phyloP scores from a whole-genome alignment of 225 moss, liverwort and hornwort genomes.

The Lunularia cruciata region DNA sequence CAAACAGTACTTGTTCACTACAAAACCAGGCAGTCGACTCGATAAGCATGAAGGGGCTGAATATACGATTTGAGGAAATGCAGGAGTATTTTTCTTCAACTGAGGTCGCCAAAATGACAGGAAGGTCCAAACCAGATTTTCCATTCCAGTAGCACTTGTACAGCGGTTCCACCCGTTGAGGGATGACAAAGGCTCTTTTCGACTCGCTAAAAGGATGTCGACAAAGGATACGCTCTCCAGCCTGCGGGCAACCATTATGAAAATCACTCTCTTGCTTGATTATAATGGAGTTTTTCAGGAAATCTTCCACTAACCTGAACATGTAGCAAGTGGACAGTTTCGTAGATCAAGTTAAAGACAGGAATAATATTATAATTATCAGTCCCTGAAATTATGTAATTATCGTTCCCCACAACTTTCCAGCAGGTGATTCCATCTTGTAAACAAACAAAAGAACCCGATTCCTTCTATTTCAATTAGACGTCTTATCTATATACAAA shows the following conservation, averaged over 20 bases:
- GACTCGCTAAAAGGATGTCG: constrained; percentile 96
- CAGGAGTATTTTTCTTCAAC: not conserved
- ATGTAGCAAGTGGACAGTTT: no score
- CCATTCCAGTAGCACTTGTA: constrained; percentile 91
- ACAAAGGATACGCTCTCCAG: constrained; percentile 83
- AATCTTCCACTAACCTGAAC: no score
- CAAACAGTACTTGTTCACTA: not conserved
- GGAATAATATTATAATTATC: no score
- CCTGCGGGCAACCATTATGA: constrained; percentile 44
- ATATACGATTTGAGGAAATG: not conserved
- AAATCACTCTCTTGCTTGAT: no score
- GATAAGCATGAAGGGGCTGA: not conserved
- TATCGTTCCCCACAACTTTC: no score
- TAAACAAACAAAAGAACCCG: no score
- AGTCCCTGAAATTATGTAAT: no score
- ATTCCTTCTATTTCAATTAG: no score
- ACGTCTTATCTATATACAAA: no score
- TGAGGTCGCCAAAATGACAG: not conserved
- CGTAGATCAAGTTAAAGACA: no score
- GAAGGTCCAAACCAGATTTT: constrained; percentile 49
- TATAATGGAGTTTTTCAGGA: no score
- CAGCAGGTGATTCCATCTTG: no score
- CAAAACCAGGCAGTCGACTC: not conserved
- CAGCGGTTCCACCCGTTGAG: constrained; percentile 77
- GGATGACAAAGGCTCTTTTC: constrained; percentile 85